A percentile compares a stretch with the other conserved stretches of the same genome.
These are phyloP conservation scores for Boletellus deceptivus DNA, from an alignment of 1,284 basidiomycete genomes.

Conservation along the genomic window DNA sequence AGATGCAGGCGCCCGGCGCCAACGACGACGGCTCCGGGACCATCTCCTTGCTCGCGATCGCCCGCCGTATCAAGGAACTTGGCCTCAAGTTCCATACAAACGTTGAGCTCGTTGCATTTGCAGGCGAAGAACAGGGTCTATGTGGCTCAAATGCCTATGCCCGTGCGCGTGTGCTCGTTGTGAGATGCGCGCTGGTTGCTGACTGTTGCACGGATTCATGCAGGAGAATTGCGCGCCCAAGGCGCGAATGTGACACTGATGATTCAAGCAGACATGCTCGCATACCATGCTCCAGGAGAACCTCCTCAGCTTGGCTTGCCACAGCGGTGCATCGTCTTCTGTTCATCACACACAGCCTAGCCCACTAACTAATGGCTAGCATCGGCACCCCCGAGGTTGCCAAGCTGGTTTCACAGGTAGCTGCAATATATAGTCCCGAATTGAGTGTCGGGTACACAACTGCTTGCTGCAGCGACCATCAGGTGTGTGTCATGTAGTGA, in stretches of 20 bases:
- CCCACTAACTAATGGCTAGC: conserved; percentile 36
- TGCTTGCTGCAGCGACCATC: conserved; percentile 87
- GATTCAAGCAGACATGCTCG: conserved; percentile 89
- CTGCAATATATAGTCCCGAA: conserved; percentile 78
- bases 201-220: neutral
- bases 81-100: conserved; percentile 64
- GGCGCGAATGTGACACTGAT: conserved; percentile 74
- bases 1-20: conserved; percentile 41
- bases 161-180: conserved; percentile 39
- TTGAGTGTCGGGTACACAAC: conserved; percentile 73
- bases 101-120: conserved; percentile 68
- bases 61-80: conserved; percentile 61
- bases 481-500: conserved; percentile 38
- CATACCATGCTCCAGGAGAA: conserved; percentile 71
- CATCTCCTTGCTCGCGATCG: conserved; percentile 73
- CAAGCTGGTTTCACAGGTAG: conserved; percentile 71
- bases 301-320: conserved; percentile 79
- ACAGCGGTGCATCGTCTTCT: conserved; percentile 40
- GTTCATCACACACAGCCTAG: neutral
- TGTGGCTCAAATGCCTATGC: conserved; percentile 67
- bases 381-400: conserved; percentile 78
- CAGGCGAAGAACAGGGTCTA: conserved; percentile 72
- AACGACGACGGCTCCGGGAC: conserved; percentile 86
- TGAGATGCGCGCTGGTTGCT: neutral
- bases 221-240: conserved; percentile 54